Evolutionary conservation across 345 rosid species (phyloP).

Genomic region (Eucalyptus regnans): DNA sequence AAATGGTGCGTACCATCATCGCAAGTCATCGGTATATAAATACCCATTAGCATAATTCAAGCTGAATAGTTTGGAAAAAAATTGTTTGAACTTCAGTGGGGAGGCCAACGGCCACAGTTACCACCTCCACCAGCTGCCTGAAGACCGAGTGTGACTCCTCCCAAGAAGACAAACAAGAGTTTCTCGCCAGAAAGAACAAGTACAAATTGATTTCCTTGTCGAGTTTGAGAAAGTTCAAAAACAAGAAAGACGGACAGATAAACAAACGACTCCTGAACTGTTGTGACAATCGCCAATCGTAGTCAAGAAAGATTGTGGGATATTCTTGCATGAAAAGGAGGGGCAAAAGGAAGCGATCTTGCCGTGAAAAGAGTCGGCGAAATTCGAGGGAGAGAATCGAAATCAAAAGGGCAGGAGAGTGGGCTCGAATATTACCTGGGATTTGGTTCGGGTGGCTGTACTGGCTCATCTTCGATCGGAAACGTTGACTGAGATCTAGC

Average conservation of each 20-base stretch:
- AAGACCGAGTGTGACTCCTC: neutral
- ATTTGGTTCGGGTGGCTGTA: constrained; percentile 6
- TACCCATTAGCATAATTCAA: neutral
- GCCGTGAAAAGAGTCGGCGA: neutral
- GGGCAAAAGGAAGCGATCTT: neutral
- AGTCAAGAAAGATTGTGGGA: too few species aligned
- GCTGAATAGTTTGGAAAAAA: neutral
- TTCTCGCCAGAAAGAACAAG: neutral
- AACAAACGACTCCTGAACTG: neutral
- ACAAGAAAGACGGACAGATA: neutral
- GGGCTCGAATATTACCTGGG: neutral
- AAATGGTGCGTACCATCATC: neutral
- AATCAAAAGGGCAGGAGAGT: neutral
- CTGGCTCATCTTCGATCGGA: constrained; percentile 10
- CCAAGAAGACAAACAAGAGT: neutral
- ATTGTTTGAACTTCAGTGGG: neutral
- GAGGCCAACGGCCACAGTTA: neutral
- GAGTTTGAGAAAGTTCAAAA: too few species aligned
- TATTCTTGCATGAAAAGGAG: neutral
- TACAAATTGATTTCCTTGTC: neutral
- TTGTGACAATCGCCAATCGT: neutral
- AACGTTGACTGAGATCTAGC: neutral
- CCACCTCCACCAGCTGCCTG: neutral
- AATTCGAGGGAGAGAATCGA: neutral
- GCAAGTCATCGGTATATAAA: neutral